phyloP scores from a whole-genome alignment of 176 grass and related monocot genomes.

The Avena eriantha region DNA sequence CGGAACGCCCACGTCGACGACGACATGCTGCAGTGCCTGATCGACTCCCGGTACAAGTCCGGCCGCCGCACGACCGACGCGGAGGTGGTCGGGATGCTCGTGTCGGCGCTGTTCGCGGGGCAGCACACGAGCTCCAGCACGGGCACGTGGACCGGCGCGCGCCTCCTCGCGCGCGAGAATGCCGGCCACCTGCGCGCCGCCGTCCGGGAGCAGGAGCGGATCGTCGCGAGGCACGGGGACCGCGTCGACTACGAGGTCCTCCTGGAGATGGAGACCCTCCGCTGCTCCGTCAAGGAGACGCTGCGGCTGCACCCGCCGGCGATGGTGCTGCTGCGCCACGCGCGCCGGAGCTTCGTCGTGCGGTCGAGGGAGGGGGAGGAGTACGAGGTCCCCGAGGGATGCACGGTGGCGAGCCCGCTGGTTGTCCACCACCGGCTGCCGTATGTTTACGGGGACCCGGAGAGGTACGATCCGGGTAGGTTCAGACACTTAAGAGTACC shows the following conservation, averaged over 20 bases:
- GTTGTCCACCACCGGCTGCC: constrained; percentile 51
- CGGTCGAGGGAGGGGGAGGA: constrained; percentile 52
- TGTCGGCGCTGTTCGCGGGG: constrained; percentile 53
- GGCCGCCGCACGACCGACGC: constrained; percentile 48
- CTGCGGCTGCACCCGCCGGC: constrained; percentile 58
- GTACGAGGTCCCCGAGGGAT: constrained; percentile 56
- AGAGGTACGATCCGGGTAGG: constrained; percentile 55
- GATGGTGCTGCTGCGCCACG: constrained; percentile 56
- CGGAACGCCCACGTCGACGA: neutral
- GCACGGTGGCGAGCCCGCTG: constrained; percentile 45
- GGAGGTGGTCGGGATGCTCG: constrained; percentile 57
- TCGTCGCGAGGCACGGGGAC: constrained; percentile 30
- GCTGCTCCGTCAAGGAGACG: constrained; percentile 63
- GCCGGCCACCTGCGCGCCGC: constrained; percentile 40
- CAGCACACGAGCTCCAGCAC: constrained; percentile 57
- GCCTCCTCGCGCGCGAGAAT: constrained; percentile 44
- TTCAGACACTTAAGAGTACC: constrained; percentile 34
- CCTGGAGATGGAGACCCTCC: constrained; percentile 55
- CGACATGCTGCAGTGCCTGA: constrained; percentile 67
- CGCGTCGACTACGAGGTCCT: constrained; percentile 47
- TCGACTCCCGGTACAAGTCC: constrained; percentile 62
- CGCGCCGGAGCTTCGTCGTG: constrained; percentile 49
- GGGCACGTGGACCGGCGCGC: constrained; percentile 50
- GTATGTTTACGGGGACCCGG: constrained; percentile 48
- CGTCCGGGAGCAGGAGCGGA: constrained; percentile 53